A percentile compares a stretch with the other conserved stretches of the same genome.
These are phyloP conservation scores for Solanum tacnaense DNA, from an alignment of 257 asterid species.

Conservation along the genomic window DNA sequence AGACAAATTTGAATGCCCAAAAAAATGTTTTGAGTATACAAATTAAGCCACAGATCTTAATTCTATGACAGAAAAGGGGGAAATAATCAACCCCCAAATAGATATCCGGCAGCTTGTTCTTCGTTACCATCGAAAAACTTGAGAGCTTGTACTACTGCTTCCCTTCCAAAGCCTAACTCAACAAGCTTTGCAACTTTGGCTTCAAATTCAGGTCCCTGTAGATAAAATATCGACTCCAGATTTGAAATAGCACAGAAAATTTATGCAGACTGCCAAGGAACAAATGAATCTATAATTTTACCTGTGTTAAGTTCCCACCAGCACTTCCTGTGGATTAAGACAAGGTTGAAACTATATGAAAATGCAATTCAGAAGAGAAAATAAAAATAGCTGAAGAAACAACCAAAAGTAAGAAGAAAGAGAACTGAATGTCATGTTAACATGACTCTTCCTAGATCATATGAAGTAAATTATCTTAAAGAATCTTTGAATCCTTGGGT, in stretches of 20 bases:
- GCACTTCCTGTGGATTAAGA: slow-evolving; percentile 39
- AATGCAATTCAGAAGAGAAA: not conserved
- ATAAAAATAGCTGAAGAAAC: not conserved
- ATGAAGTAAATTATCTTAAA: not conserved
- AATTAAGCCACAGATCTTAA: not conserved
- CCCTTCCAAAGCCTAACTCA: slow-evolving; percentile 93
- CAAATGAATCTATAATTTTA: not conserved
- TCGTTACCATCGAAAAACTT: slow-evolving; percentile 77
- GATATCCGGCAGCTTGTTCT: slow-evolving; percentile 88
- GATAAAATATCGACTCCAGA: not conserved
- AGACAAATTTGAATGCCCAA: not conserved
- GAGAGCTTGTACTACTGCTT: slow-evolving; percentile 74
- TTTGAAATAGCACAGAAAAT: not conserved
- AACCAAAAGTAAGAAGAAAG: not conserved
- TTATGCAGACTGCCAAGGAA: not conserved
- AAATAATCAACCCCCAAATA: slow-evolving; percentile 77
- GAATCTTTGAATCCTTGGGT: not conserved
- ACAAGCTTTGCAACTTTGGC: slow-evolving; percentile 81
- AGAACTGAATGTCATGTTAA: not conserved
- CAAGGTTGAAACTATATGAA: not conserved
- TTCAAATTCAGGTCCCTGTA: slow-evolving; percentile 72
- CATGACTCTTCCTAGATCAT: not conserved
- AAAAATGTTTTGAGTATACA: not conserved
- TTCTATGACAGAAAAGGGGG: not conserved
- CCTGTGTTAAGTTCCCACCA: slow-evolving; percentile 9